Conservation (phyloP, 202 grass and related monocot genomes). For the Carex sylvatica region DNA sequence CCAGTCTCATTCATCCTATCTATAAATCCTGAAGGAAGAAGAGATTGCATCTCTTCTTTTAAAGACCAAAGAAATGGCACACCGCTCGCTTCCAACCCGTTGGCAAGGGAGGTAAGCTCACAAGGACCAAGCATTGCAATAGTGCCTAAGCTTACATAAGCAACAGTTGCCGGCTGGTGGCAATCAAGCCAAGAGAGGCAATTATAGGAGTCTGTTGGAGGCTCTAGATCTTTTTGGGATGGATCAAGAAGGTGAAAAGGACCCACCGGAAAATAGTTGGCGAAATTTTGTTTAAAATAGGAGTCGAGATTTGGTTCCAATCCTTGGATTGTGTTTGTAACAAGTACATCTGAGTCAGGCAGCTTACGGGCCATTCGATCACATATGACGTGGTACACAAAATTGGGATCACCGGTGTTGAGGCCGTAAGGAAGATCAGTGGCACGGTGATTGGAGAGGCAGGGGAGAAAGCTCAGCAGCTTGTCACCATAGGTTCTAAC, state of each 20-base stretch:
- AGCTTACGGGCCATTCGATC: conserved; percentile 35
- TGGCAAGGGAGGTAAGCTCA: conserved; percentile 31
- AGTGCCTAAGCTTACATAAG: conserved; percentile 67
- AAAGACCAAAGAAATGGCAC: conserved; percentile 68
- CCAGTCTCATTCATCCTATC: conserved; percentile 13
- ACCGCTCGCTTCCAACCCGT: conserved; percentile 34
- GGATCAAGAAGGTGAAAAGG: conserved; percentile 52
- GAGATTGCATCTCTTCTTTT: conserved; percentile 35
- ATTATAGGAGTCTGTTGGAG: conserved; percentile 25
- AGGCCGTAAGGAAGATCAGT: conserved; percentile 65
- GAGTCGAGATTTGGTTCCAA: conserved; percentile 24
- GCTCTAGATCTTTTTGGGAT: background rate
- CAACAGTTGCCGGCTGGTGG: conserved; percentile 32
- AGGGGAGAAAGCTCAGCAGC: conserved; percentile 32
- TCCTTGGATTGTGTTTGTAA: conserved; percentile 48
- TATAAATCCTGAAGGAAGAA: conserved; percentile 50
- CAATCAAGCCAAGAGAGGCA: conserved; percentile 63
- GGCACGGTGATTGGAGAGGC: conserved; percentile 37
- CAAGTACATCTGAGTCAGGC: conserved; percentile 18
- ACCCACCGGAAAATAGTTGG: conserved; percentile 32
- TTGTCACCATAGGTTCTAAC: conserved; percentile 5
- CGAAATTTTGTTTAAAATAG: conserved; percentile 25
- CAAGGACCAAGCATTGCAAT: conserved; percentile 1
- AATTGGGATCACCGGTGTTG: conserved; percentile 39
- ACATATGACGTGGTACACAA: conserved; percentile 35